A percentile compares a stretch with the other conserved stretches of the same genome.
These are phyloP conservation scores for Coemansia sp. DNA, from an alignment of 192 early-diverging fungal species.

Conservation along the genomic window DNA sequence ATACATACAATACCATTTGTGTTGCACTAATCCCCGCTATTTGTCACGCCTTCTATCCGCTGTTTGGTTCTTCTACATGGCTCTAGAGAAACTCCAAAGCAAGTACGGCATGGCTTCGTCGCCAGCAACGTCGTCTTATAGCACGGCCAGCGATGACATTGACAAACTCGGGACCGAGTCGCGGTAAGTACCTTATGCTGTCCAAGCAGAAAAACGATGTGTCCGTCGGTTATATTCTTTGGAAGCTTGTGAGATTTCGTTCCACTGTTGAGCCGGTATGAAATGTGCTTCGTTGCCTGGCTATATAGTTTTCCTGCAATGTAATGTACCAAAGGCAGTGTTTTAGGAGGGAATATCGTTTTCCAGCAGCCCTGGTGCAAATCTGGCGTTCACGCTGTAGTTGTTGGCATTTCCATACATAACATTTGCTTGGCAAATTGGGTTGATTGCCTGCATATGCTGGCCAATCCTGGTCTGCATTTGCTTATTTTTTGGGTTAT, in stretches of 20 bases:
- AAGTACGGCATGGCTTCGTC: not conserved
- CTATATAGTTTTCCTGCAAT: too few relatives aligned
- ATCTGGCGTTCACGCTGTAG: not conserved
- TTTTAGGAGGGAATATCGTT: not conserved
- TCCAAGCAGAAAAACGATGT: too few relatives aligned
- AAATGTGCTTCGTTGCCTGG: too few relatives aligned
- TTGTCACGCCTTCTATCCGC: not conserved
- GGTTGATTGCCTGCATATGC: conserved; percentile 6
- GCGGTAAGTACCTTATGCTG: not conserved
- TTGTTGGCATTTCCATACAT: conserved; percentile 7
- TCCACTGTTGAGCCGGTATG: too few relatives aligned
- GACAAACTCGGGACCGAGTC: not conserved
- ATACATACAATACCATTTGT: not conserved
- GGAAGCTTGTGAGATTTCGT: too few relatives aligned
- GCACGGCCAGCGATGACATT: conserved; percentile 6
- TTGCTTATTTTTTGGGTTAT: not conserved
- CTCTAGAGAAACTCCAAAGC: conserved; percentile 3
- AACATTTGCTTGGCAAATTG: not conserved
- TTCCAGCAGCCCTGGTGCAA: not conserved
- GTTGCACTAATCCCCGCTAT: not conserved
- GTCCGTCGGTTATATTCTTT: too few relatives aligned
- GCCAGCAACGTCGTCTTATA: conserved; percentile 4
- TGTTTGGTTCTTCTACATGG: not conserved
- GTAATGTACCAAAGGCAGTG: not conserved
- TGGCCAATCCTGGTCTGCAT: not conserved